These are phyloP conservation scores for Ogataea pini DNA, from an alignment of 805 yeast genomes.

Conservation along the genomic window DNA sequence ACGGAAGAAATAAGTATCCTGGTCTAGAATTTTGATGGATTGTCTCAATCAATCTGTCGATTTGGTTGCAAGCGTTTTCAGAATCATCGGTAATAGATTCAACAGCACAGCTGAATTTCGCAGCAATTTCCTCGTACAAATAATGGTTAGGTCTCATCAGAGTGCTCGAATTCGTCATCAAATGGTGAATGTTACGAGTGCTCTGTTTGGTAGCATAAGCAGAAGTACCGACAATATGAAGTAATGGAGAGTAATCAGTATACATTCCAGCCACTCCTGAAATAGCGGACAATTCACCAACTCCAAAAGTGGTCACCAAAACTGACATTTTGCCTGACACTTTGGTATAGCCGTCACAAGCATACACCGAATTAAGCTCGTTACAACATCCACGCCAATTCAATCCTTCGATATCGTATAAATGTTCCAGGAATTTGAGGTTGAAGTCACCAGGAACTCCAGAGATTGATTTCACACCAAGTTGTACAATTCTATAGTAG, in stretches of 20 bases:
- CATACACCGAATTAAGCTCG: slow-evolving; percentile 52
- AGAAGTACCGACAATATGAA: slow-evolving; percentile 53
- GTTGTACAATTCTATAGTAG: slow-evolving; percentile 44
- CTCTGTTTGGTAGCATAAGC: slow-evolving; percentile 24
- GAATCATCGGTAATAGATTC: slow-evolving; percentile 49
- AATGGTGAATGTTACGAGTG: slow-evolving; percentile 49
- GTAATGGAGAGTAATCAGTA: slow-evolving; percentile 47
- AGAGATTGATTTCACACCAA: slow-evolving; percentile 46
- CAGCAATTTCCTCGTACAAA: slow-evolving; percentile 64
- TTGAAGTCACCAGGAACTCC: slow-evolving; percentile 68
- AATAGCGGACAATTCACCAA: slow-evolving; percentile 52
- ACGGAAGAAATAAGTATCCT: slow-evolving; percentile 79
- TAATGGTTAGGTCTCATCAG: slow-evolving; percentile 62
- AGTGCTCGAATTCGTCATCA: slow-evolving; percentile 53
- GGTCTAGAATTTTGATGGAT: slow-evolving; percentile 68
- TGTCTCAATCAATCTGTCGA: slow-evolving; percentile 65
- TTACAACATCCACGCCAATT: slow-evolving; percentile 50
- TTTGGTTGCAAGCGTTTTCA: slow-evolving; percentile 52
- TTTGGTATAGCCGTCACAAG: slow-evolving; percentile 50
- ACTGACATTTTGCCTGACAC: slow-evolving; percentile 38
- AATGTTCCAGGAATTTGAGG: slow-evolving; percentile 47
- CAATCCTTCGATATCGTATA: slow-evolving; percentile 35
- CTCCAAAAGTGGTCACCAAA: slow-evolving; percentile 50
- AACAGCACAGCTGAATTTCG: slow-evolving; percentile 53
- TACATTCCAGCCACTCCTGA: slow-evolving; percentile 52